Evolutionary conservation across 1,139 yeast species (phyloP).

Genomic region (Fermentozyma sake): DNA sequence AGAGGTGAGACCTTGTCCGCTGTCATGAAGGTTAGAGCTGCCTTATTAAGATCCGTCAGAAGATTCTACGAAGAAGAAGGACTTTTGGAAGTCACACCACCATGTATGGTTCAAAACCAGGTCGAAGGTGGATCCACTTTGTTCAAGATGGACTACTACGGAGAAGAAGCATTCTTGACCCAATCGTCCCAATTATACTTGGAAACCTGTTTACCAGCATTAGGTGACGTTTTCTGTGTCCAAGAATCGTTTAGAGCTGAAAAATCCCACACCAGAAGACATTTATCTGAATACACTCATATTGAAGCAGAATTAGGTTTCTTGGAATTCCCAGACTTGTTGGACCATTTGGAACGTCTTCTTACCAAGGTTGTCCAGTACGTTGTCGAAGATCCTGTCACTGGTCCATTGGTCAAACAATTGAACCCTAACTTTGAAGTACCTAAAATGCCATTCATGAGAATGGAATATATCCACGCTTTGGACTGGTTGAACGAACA

Average conservation of each 20-base stretch:
- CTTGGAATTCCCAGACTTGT: conserved; percentile 78
- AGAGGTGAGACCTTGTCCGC: conserved; percentile 94
- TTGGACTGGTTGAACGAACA: conserved; percentile 96
- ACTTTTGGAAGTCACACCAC: conserved; percentile 91
- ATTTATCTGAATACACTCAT: conserved; percentile 94
- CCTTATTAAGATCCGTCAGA: conserved; percentile 69
- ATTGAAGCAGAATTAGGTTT: conserved; percentile 93
- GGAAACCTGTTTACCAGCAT: conserved; percentile 93
- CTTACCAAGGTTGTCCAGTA: conserved; percentile 66
- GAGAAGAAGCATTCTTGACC: conserved; percentile 93
- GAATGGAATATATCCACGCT: conserved; percentile 89
- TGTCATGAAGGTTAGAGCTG: conserved; percentile 95
- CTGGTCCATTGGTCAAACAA: conserved; percentile 84
- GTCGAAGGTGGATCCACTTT: conserved; percentile 99
- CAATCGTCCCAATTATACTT: conserved; percentile 96
- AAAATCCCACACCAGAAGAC: conserved; percentile 98
- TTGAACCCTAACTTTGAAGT: conserved; percentile 87
- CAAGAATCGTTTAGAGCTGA: conserved; percentile 99
- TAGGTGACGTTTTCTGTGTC: conserved; percentile 95
- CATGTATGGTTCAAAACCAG: conserved; percentile 99
- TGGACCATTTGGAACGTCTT: conserved; percentile 78
- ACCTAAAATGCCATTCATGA: conserved; percentile 81
- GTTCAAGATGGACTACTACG: conserved; percentile 90
- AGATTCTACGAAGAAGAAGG: conserved; percentile 72
- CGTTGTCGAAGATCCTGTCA: conserved; percentile 83